Evolutionary conservation across 345 rosid species (phyloP), one percentile per base, ranked within the genome.

Genomic region (Viola odorata): DNA sequence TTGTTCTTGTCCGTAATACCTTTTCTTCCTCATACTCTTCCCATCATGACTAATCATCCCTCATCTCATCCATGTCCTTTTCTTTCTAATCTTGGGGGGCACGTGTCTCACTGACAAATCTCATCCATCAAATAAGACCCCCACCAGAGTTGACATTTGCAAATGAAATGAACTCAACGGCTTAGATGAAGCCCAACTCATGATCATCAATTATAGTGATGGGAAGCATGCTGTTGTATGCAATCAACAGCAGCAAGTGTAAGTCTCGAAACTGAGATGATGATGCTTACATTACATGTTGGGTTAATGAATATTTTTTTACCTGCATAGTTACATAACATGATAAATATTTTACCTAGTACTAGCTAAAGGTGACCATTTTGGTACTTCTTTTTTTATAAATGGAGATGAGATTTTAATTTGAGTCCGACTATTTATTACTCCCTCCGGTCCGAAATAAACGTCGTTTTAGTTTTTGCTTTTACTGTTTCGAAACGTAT

Each of bases 51-150:
- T 45, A 50, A 40, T 53, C 58, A 50, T 45, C 36, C 6, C 57
- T 73, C 50, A 45, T 6, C 32, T 23, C 32, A 23, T 1, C 32
- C 32, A 40, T 40, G 77, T 72, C 72, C 16, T 71, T 75, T 72
- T 68, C 75, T 41, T n/a, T 7, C 52, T 56, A 64, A 66, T 74
- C 53, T 47, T 37, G 41, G 54, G 3, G 54, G 54, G 54, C 74
- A 74, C 75, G 79, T 77, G 79, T 70, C 72, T 58, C 55, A 61
- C 79, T 72, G 68, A 63, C 76, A 65, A 62, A 65, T 68, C 74
- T 9, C 11, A 51, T 50, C 37, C 3, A 45, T 17, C 1, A 16
- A 23, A 15, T 17, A 57, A 37, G 37, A 45, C 51, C 23, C 23
- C 55, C 56, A 7, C 62, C 5, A 5, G 49, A 53, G 73, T 42